Percentiles rank a stretch among this genome's conserved stretches.
phyloP scores from a whole-genome alignment of 768 basidiomycete species.

The Xerocomellus dryophilus region DNA sequence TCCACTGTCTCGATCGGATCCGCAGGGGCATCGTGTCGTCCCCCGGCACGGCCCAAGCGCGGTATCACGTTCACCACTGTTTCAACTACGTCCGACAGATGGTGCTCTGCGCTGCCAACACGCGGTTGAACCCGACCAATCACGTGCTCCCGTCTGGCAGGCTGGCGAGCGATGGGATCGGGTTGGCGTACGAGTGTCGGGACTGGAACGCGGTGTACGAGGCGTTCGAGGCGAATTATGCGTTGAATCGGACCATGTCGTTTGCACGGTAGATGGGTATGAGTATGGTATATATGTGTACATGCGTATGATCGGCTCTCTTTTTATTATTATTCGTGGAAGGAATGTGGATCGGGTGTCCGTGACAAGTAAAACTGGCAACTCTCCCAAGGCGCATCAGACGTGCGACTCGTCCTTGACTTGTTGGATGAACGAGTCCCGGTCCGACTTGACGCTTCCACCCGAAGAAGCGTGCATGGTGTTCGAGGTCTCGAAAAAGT shows the following conservation, averaged over 20 bases:
- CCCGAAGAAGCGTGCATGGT: conserved; percentile 7
- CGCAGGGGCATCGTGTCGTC: conserved; percentile 21
- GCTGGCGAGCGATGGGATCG: conserved; percentile 21
- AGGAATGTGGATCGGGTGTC: neutral
- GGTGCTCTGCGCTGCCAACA: conserved; percentile 36
- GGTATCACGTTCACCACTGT: conserved; percentile 32
- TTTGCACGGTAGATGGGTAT: conserved; percentile 3
- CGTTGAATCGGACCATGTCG: conserved; percentile 19
- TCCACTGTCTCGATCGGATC: conserved; percentile 41
- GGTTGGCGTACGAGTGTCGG: conserved; percentile 19
- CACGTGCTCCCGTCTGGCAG: conserved; percentile 10
- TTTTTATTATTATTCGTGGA: neutral
- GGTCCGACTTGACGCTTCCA: conserved; percentile 1
- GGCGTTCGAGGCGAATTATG: conserved; percentile 19
- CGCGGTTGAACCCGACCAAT: conserved; percentile 28
- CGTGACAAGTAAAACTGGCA: neutral
- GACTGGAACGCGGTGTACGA: conserved; percentile 25
- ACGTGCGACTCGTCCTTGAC: conserved; percentile 3
- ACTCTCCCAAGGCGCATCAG: neutral
- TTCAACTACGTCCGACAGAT: conserved; percentile 42
- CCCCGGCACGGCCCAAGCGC: neutral
- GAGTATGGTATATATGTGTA: neutral
- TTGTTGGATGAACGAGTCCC: conserved; percentile 11
- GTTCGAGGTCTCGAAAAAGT: conserved; percentile 4
- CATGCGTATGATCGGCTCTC: neutral